Percentiles rank a stretch among this genome's conserved stretches.
Evolutionary conservation across 352 stramenopile genomes (phyloP).

Genomic region (Pythium vanterpoolii): DNA sequence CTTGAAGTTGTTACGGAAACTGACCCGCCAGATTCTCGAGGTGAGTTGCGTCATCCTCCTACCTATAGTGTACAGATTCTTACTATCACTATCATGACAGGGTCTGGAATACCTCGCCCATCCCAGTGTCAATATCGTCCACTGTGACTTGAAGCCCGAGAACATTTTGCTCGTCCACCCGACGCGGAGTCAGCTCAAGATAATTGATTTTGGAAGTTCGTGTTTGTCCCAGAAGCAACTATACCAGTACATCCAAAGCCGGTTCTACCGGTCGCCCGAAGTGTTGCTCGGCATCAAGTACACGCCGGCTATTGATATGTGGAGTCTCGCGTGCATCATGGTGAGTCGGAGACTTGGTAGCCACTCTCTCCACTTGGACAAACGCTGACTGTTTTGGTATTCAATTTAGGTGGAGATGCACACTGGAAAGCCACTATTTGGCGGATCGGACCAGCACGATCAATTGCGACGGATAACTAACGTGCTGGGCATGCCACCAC

Average conservation of each 20-base stretch:
- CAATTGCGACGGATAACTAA: constrained; percentile 96
- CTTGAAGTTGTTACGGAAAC: constrained; percentile 94
- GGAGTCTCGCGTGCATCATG: constrained; percentile 87
- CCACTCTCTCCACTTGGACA: background rate
- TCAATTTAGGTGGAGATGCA: constrained; percentile 92
- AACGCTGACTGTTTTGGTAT: background rate
- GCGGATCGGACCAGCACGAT: constrained; percentile 94
- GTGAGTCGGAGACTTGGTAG: constrained; percentile 16
- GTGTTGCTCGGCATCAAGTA: constrained; percentile 83
- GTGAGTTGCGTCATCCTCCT: constrained; percentile 16
- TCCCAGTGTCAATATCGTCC: constrained; percentile 95
- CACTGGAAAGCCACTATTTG: constrained; percentile 97
- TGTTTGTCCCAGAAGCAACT: constrained; percentile 94
- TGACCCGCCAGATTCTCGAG: constrained; percentile 94
- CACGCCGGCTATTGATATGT: constrained; percentile 86
- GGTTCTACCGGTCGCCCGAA: constrained; percentile 95
- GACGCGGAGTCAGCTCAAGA: constrained; percentile 95
- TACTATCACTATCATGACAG: constrained; percentile 4
- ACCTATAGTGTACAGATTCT: background rate
- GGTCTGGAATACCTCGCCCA: constrained; percentile 87
- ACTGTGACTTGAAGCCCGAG: constrained; percentile 99
- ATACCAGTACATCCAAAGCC: constrained; percentile 98
- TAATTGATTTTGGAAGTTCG: constrained; percentile 99
- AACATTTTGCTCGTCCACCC: constrained; percentile 96
- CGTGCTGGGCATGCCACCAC: constrained; percentile 92